phyloP scores from a whole-genome alignment of 768 basidiomycete genomes.

The Trametes sanguinea region DNA sequence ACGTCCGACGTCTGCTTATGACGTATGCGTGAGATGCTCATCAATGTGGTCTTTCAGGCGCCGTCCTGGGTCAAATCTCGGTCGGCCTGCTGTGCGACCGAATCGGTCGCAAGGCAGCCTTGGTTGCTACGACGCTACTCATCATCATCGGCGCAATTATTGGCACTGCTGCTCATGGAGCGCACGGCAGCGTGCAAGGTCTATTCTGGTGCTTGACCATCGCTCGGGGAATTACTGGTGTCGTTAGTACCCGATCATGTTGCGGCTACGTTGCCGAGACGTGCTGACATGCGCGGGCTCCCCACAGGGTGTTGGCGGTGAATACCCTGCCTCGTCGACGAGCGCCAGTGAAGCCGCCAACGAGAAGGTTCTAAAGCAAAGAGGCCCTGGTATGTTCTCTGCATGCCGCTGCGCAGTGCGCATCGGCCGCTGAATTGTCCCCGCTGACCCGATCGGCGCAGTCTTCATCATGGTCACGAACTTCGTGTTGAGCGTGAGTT shows the following conservation, averaged over 20 bases:
- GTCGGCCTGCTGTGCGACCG: constrained; percentile 75
- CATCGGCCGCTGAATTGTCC: not conserved
- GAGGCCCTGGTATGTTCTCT: constrained; percentile 56
- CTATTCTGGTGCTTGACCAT: constrained; percentile 77
- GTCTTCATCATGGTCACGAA: constrained; percentile 80
- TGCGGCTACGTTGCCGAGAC: not conserved
- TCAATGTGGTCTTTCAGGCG: constrained; percentile 42
- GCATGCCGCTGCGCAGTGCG: not conserved
- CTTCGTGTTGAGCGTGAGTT: constrained; percentile 60
- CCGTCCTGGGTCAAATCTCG: constrained; percentile 58
- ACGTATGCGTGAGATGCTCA: not conserved
- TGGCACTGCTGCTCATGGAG: constrained; percentile 67
- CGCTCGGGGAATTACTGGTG: constrained; percentile 68
- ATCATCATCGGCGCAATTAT: constrained; percentile 73
- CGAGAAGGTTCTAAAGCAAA: constrained; percentile 57
- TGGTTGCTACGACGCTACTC: constrained; percentile 64
- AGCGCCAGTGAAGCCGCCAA: constrained; percentile 74
- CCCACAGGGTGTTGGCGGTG: constrained; percentile 67
- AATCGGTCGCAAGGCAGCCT: constrained; percentile 73
- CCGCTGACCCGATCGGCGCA: constrained; percentile 25
- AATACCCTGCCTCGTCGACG: constrained; percentile 74
- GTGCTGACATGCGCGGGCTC: not conserved
- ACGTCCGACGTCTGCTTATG: not conserved
- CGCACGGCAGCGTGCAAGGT: constrained; percentile 53
- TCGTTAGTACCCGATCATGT: constrained; percentile 42